Evolutionary conservation across 2,329 filamentous ascomycete species (phyloP), one percentile per base, ranked within the genome.

Genomic region (Monilinia polystroma): DNA sequence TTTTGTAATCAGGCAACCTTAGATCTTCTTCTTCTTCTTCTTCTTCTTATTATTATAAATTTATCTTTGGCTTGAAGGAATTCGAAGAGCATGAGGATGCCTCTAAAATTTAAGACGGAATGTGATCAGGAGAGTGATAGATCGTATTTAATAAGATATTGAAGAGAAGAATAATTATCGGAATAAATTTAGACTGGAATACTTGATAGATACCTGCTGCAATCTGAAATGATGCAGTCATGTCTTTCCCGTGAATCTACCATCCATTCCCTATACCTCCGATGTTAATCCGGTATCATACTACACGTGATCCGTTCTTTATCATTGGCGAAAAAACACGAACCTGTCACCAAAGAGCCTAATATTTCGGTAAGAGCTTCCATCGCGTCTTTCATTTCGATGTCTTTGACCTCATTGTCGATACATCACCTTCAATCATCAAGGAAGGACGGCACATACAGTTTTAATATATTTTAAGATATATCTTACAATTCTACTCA

Each of bases 301-400:
- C 20, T 4, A 20, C 45, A 32, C 3, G 56, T 45, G 23, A 32
- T 18, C 11, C 6, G 16, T 49, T 18, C 7, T 51, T 18, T 18
- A 45, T 45, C 14, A 59, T 60, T 62, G 45, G 45, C 23, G 8
- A 26, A 20, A 20, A 38, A 38, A 60, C 57, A 60, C 57, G 57
- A 49, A 49, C 57, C 32, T 60, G 43, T 49, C 57, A 49, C 43
- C 43, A 49, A 59, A 43, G 4, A 23, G 20, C 56, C 18, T 35
- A 10, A 59, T 32, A n/a, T 59, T 49, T 59, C 6, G 26, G 2
- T 26, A 8, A 4, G 41, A 43, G 41, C 41, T 43, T 16, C n/a
- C 26, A 8, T 26, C n/a, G n/a, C 47, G 20, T n/a, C 47, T n/a
- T 23, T 26, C 47, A 26, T 20, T 60, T 38, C 57, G 4, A 20